Percentiles rank a stretch among this genome's conserved stretches.
Conservation (phyloP, 345 rosid genomes). For the Theobroma cacao region DNA sequence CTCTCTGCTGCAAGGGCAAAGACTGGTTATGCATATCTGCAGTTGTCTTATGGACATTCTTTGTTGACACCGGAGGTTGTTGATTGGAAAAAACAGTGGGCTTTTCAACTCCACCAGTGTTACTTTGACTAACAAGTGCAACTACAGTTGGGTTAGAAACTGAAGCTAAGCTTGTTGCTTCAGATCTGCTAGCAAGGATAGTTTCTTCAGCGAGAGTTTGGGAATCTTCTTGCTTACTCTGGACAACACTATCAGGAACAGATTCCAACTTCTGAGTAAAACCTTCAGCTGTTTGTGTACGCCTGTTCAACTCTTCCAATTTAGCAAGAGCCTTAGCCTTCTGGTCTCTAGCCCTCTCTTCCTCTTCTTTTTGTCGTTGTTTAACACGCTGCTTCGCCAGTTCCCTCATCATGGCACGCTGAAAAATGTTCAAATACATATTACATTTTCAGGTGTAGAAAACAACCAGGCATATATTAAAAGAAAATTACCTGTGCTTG, state of each 20-base stretch:
- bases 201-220: constrained; percentile 27
- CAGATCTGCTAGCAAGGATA: constrained; percentile 21
- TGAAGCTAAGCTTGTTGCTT: constrained; percentile 22
- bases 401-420: constrained; percentile 80
- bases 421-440: constrained; percentile 24
- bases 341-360: constrained; percentile 83
- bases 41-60: constrained; percentile 25
- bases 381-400: constrained; percentile 66
- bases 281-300: constrained; percentile 48
- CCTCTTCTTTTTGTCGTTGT: constrained; percentile 82
- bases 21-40: constrained; percentile 18
- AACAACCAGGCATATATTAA: constrained; percentile 15
- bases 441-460: constrained; percentile 7
- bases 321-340: constrained; percentile 86
- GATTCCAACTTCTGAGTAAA: constrained; percentile 39
- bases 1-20: constrained; percentile 28
- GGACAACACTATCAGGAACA: constrained; percentile 25
- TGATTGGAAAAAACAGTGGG: constrained; percentile 29
- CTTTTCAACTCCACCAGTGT: constrained; percentile 31
- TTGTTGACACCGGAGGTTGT: constrained; percentile 31
- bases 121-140: constrained; percentile 28
- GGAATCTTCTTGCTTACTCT: constrained; percentile 41
- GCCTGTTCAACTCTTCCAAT: constrained; percentile 81
- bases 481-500: constrained; percentile 43
- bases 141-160: constrained; percentile 20